These are phyloP conservation scores for Blumeriella jaapii DNA, from an alignment of 2,329 filamentous ascomycete genomes.

Conservation along the genomic window DNA sequence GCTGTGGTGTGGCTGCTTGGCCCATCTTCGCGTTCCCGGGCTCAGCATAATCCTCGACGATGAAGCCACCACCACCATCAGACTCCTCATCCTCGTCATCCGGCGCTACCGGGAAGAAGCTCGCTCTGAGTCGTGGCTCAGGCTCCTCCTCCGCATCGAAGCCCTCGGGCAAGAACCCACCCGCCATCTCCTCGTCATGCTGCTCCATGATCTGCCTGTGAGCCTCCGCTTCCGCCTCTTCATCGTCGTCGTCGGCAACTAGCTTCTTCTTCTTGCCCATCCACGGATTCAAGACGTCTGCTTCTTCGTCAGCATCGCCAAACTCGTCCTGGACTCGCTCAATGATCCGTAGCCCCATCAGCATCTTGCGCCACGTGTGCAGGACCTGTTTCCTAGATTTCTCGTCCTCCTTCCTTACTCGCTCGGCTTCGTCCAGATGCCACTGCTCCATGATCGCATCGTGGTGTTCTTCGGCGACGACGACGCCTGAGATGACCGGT, in stretches of 20 bases:
- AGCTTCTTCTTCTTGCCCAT: slow-evolving; percentile 30
- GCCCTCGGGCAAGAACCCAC: slow-evolving; percentile 49
- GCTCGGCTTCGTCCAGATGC: slow-evolving; percentile 64
- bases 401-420: slow-evolving; percentile 66
- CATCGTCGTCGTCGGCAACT: slow-evolving; percentile 20
- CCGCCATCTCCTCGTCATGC: slow-evolving; percentile 41
- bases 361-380: slow-evolving; percentile 72
- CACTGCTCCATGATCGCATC: slow-evolving; percentile 67
- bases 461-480: slow-evolving; percentile 72
- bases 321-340: slow-evolving; percentile 69
- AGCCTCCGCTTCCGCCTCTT: slow-evolving; percentile 24
- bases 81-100: slow-evolving; percentile 19
- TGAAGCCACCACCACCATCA: slow-evolving; percentile 19
- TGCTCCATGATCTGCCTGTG: slow-evolving; percentile 23
- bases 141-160: slow-evolving; percentile 38
- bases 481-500: slow-evolving; percentile 80
- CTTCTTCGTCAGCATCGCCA: slow-evolving; percentile 44
- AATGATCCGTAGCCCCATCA: slow-evolving; percentile 75
- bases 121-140: slow-evolving; percentile 9
- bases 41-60: slow-evolving; percentile 21
- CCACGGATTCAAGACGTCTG: slow-evolving; percentile 44
- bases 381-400: slow-evolving; percentile 68
- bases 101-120: slow-evolving; percentile 25
- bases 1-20: slow-evolving; percentile 16
- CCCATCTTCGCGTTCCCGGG: slow-evolving; percentile 2